These are phyloP conservation scores for Triadica sebifera DNA, from an alignment of 345 rosid genomes.

Conservation along the genomic window DNA sequence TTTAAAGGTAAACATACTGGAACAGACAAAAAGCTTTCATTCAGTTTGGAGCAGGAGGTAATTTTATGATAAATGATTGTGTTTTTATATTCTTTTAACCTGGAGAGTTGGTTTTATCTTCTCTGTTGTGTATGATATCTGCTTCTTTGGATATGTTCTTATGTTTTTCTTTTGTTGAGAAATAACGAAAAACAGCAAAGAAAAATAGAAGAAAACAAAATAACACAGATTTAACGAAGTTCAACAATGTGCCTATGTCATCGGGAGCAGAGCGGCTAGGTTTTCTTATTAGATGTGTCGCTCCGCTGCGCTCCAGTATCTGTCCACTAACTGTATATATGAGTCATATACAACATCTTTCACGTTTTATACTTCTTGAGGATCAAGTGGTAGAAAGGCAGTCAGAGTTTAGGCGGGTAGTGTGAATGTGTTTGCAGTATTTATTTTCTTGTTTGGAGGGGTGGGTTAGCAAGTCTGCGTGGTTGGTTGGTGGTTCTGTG, in stretches of 20 bases:
- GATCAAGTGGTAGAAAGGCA: neutral
- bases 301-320: too few relatives aligned
- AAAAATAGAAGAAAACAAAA: too few relatives aligned
- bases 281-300: too few relatives aligned
- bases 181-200: too few relatives aligned
- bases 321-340: too few relatives aligned
- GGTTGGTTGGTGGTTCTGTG: neutral
- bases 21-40: constrained; percentile 75
- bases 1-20: constrained; percentile 80
- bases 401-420: neutral
- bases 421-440: neutral
- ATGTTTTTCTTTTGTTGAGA: too few relatives aligned
- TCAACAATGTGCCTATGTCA: too few relatives aligned
- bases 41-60: constrained; percentile 95
- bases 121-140: neutral
- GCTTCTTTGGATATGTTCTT: neutral
- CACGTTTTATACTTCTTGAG: neutral
- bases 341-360: too few relatives aligned
- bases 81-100: neutral
- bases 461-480: neutral
- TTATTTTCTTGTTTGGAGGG: neutral
- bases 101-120: neutral
- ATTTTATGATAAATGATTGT: neutral
- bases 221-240: too few relatives aligned
- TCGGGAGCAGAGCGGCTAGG: too few relatives aligned